Evolutionary conservation across 2,329 filamentous ascomycete species (phyloP), one percentile per base, ranked within the genome.

Genomic region (Penicillium sp.): DNA sequence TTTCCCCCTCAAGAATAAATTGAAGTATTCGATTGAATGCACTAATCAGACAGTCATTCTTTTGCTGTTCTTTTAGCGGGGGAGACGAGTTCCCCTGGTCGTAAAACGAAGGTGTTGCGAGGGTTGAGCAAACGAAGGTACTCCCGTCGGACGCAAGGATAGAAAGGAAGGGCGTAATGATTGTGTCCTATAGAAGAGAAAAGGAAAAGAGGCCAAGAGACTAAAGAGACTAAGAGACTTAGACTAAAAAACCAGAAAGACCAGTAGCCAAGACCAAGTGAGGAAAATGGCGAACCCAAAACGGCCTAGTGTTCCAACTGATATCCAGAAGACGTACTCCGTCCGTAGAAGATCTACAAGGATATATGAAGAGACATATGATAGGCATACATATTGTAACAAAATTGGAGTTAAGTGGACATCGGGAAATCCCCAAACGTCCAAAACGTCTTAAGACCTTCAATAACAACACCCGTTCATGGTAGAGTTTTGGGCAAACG

Each of bases 71-170:
- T 44, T 36, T 36, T 35, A 13, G 42, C 15, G 35, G 41, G 51
- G 42, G 21, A n/a, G 27, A 41, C 6, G 15, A n/a, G 7, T 39
- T 53, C 55, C 49, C 49, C 49, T 53, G 21, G 21, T 50, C 47
- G 53, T 43, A 53, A 49, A 53, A 39, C 13, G 49, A 57, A 48
- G 27, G 55, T 53, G 27, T 47, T 29, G 49, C 42, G 55, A 55
- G 44, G 44, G 38, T 49, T 33, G 35, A 53, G 29, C 12, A 48
- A 57, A 53, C 36, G 55, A 57, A 19, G 31, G 49, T 17, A 53
- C 41, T 33, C 50, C 50, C 49, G 47, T 50, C 29, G 13, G 53
- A 57, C n/a, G 55, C 55, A 57, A 57, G 55, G 55, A 57, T 29
- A n/a, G n/a, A 36, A 45, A 36, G 1, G 41, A 43, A 53, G 54